These are phyloP conservation scores for Metschnikowia similis DNA, from an alignment of 805 yeast genomes.

Conservation along the genomic window DNA sequence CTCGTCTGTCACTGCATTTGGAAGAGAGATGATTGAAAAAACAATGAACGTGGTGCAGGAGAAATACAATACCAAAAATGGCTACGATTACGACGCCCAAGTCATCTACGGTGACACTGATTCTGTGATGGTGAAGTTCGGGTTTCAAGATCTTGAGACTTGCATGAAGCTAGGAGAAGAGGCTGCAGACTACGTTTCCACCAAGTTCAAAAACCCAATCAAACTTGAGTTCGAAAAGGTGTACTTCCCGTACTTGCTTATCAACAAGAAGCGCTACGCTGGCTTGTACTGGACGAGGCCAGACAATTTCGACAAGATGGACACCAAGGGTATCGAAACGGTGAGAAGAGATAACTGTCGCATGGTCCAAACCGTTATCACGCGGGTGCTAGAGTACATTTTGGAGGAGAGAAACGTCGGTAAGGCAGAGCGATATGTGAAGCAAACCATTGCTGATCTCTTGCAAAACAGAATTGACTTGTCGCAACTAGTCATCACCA, in stretches of 20 bases:
- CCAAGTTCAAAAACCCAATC: slow-evolving; percentile 77
- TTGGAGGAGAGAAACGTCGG: slow-evolving; percentile 82
- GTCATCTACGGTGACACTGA: slow-evolving; percentile 99
- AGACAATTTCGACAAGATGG: slow-evolving; percentile 92
- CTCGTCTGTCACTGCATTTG: slow-evolving; percentile 91
- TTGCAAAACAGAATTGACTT: slow-evolving; percentile 89
- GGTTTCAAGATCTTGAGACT: slow-evolving; percentile 68
- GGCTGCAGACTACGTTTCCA: slow-evolving; percentile 86
- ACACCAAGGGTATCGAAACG: slow-evolving; percentile 96
- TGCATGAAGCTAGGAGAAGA: slow-evolving; percentile 92
- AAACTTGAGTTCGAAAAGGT: slow-evolving; percentile 95
- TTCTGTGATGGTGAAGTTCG: slow-evolving; percentile 98
- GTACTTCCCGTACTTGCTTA: slow-evolving; percentile 87
- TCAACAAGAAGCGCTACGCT: slow-evolving; percentile 95
- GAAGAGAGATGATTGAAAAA: slow-evolving; percentile 93
- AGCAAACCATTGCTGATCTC: slow-evolving; percentile 81
- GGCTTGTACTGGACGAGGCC: slow-evolving; percentile 95
- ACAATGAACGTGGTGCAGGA: slow-evolving; percentile 85
- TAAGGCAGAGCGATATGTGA: slow-evolving; percentile 82
- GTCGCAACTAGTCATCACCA: slow-evolving; percentile 89
- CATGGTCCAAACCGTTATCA: slow-evolving; percentile 89
- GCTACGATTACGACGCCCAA: slow-evolving; percentile 76
- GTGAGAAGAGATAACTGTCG: slow-evolving; percentile 98
- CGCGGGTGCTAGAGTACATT: slow-evolving; percentile 79
- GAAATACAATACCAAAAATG: slow-evolving; percentile 74